Base-by-base conservation (phyloP, 805 yeast genomes). In the Hanseniaspora pseudoguilliermondii region DNA sequence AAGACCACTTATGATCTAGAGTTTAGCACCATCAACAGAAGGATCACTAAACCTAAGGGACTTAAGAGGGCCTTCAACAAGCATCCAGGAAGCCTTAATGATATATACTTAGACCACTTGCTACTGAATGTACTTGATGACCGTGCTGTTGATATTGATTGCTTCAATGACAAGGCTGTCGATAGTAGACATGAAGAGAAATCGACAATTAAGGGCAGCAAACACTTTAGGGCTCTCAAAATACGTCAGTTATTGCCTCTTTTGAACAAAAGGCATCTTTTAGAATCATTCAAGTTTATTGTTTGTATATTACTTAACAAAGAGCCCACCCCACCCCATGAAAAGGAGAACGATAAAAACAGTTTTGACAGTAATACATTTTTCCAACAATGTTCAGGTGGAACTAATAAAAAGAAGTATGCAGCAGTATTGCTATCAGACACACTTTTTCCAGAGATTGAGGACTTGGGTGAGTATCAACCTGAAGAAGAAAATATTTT, bases 141-240 rank as follows among this genome's bases (percentile, higher is more conserved):
- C 20, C 66, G 65, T 46, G 59, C 59, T 41, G 64, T 59, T 8
- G 56, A 57, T 10, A 68, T 62, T 1, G 57, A 59, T 15, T 65
- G 63, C n/a, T 49, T 57, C n/a, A 53, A 56, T 35, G 60, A 54
- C 42, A 38, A 47, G 10, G 60, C 48, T 16, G 34, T 38, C 18
- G 58, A 52, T 27, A 39, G 34, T 13, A 44, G 21, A 41, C 27
- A 51, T 20, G 56, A 58, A 36, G 47, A 48, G 40, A 44, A 10
- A 23, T 8, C 29, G 5, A 18, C 32, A 13, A 48, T 57, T 21
- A 49, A 25, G 29, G 29, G 29, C 10, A 41, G 15, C 9, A 41
- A 32, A 32, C 35, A 32, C 15, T 41, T 23, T 10, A 23, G n/a
- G 18, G 32, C 10, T 13, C 20, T 13, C 23, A 41, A 41, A 23